A percentile compares a stretch with the other conserved stretches of the same genome.
phyloP scores from a whole-genome alignment of 129 eudicot genomes.

The Centaurea solstitialis region DNA sequence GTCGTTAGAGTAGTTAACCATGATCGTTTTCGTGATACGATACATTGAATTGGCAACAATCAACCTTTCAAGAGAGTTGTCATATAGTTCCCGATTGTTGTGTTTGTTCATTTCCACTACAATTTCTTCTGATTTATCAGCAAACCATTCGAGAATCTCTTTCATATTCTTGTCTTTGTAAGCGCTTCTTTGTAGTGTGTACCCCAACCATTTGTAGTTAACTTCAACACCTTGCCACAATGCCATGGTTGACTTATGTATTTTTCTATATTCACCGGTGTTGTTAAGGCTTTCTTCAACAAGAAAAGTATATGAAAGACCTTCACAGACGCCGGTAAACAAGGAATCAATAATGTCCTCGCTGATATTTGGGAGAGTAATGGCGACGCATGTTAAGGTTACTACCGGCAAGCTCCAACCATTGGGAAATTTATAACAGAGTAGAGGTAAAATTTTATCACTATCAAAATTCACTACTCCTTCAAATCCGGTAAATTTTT shows the following conservation, averaged over 20 bases:
- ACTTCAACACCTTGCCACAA: constrained; percentile 32
- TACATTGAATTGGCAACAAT: constrained; percentile 39
- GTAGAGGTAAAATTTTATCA: not conserved
- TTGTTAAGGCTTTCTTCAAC: constrained; percentile 18
- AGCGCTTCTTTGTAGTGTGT: constrained; percentile 7
- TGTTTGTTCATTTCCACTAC: constrained; percentile 10
- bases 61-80: constrained; percentile 10
- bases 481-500: not conserved
- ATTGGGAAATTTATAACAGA: not conserved
- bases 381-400: constrained; percentile 16
- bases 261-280: not conserved
- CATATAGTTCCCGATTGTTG: not conserved
- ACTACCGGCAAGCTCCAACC: constrained; percentile 21
- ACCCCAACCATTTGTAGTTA: constrained; percentile 23
- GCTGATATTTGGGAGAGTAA: not conserved
- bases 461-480: not conserved
- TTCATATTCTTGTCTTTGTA: constrained; percentile 11
- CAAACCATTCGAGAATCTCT: constrained; percentile 18
- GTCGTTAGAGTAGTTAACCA: not conserved
- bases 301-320: constrained; percentile 3
- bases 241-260: constrained; percentile 15
- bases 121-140: constrained; percentile 4
- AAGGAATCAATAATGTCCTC: not conserved
- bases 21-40: constrained; percentile 23
- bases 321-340: constrained; percentile 13